Evolutionary conservation across 2,329 filamentous ascomycete genomes (phyloP).

Genomic region (Verticillium dahliae): DNA sequence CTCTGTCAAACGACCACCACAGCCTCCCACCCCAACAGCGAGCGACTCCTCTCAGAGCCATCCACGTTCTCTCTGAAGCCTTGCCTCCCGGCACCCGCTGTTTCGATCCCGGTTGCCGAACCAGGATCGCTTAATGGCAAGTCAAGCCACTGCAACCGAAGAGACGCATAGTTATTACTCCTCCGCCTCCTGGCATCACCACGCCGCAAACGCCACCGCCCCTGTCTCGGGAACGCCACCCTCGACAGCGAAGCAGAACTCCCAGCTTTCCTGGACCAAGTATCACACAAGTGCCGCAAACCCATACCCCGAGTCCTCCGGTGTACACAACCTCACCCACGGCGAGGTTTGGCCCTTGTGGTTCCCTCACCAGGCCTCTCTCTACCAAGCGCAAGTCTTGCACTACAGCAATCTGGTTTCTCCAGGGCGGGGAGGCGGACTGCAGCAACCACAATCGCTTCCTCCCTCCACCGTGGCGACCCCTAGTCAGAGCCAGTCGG

Average conservation of each 20-base stretch:
- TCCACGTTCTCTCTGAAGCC: neutral
- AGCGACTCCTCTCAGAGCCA: neutral
- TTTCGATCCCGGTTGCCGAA: slow-evolving; percentile 14
- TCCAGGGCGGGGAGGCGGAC: slow-evolving; percentile 46
- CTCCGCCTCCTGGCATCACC: slow-evolving; percentile 30
- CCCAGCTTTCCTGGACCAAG: slow-evolving; percentile 1
- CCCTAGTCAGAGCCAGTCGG: slow-evolving; percentile 49
- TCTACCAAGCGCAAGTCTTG: slow-evolving; percentile 56
- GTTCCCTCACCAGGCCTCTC: slow-evolving; percentile 50
- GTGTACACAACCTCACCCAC: slow-evolving; percentile 27
- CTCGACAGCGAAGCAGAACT: slow-evolving; percentile 4
- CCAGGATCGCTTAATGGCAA: slow-evolving; percentile 40
- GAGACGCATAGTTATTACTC: slow-evolving; percentile 39
- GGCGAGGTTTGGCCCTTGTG: slow-evolving; percentile 51
- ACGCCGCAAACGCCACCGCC: slow-evolving; percentile 1
- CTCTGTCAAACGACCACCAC: neutral
- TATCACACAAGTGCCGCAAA: neutral
- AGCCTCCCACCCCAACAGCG: neutral
- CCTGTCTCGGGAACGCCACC: neutral
- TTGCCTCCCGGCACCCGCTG: neutral
- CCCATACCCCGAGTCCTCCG: slow-evolving; percentile 5
- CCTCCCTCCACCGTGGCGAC: slow-evolving; percentile 45
- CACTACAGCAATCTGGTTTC: slow-evolving; percentile 62
- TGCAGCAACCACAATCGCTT: slow-evolving; percentile 46
- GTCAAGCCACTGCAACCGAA: slow-evolving; percentile 42